phyloP scores from a whole-genome alignment of 225 moss, liverwort and hornwort genomes.

The Marchantia paleacea region DNA sequence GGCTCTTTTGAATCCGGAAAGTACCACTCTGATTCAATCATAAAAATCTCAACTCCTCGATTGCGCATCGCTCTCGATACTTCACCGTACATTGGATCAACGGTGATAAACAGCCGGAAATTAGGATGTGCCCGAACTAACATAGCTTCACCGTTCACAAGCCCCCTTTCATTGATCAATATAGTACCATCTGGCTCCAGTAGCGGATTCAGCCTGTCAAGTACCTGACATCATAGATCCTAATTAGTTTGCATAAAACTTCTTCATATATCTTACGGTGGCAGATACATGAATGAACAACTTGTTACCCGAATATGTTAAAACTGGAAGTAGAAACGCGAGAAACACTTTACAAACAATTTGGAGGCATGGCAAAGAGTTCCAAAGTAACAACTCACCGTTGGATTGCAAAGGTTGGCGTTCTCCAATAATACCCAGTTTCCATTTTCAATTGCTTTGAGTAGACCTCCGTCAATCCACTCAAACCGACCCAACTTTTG shows the following conservation, averaged over 20 bases:
- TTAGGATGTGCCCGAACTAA: slow-evolving; percentile 85
- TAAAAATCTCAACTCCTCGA: slow-evolving; percentile 87
- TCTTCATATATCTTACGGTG: background rate
- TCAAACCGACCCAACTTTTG: slow-evolving; percentile 86
- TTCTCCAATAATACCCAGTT: slow-evolving; percentile 98
- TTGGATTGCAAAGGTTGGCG: slow-evolving; percentile 94
- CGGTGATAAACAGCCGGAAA: slow-evolving; percentile 90
- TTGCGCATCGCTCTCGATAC: slow-evolving; percentile 98
- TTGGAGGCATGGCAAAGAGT: background rate
- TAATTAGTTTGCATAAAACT: background rate
- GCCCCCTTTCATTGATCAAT: slow-evolving; percentile 91
- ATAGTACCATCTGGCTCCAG: slow-evolving; percentile 93
- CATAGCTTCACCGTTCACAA: slow-evolving; percentile 84
- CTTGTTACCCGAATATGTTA: background rate
- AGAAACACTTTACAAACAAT: background rate
- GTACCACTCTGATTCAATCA: slow-evolving; percentile 69
- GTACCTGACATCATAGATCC: slow-evolving; percentile 56
- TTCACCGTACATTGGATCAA: slow-evolving; percentile 89
- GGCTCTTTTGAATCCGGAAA: slow-evolving; percentile 16
- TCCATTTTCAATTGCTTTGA: slow-evolving; percentile 82
- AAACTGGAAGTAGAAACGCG: background rate
- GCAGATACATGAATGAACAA: background rate
- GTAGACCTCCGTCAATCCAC: slow-evolving; percentile 91
- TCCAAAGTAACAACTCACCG: slow-evolving; percentile 44
- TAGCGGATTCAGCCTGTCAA: slow-evolving; percentile 91